Evolutionary conservation across 306 rosid species (phyloP).

Genomic region (Trifolium pratense): DNA sequence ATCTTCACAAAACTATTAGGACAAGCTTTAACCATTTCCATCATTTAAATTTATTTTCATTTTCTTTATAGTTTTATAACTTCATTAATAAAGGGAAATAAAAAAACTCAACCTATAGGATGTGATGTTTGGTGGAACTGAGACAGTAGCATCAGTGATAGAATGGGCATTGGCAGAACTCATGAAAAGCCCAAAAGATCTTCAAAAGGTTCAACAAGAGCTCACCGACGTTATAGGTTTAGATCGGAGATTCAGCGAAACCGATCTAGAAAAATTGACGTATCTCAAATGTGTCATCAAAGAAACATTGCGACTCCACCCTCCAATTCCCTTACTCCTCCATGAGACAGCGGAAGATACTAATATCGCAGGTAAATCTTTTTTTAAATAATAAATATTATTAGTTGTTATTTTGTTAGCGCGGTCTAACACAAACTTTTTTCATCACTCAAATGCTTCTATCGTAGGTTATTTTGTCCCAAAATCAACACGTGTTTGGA

Average conservation of each 20-base stretch:
- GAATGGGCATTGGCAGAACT: constrained; percentile 67
- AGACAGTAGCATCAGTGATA: constrained; percentile 60
- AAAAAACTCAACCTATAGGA: constrained; percentile 39
- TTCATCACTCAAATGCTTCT: background rate
- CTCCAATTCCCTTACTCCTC: constrained; percentile 64
- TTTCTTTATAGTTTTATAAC: background rate
- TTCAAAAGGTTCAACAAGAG: constrained; percentile 50
- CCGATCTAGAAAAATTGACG: constrained; percentile 46
- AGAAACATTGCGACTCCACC: constrained; percentile 66
- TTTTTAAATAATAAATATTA: background rate
- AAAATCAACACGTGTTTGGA: constrained; percentile 46
- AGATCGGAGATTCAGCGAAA: constrained; percentile 44
- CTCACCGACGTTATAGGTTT: constrained; percentile 49
- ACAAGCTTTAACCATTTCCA: background rate
- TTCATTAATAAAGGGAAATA: background rate
- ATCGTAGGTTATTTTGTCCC: constrained; percentile 52
- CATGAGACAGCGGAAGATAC: constrained; percentile 53
- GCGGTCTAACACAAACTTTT: background rate
- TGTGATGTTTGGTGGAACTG: constrained; percentile 69
- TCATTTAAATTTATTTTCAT: no score
- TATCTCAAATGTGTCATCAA: constrained; percentile 50
- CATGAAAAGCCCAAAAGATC: constrained; percentile 50
- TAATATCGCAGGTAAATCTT: constrained; percentile 39
- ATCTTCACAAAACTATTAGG: no score
- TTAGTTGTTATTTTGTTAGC: background rate